Evolutionary conservation across 208 protist genomes (phyloP).

Genomic region (Leishmania turanica): DNA sequence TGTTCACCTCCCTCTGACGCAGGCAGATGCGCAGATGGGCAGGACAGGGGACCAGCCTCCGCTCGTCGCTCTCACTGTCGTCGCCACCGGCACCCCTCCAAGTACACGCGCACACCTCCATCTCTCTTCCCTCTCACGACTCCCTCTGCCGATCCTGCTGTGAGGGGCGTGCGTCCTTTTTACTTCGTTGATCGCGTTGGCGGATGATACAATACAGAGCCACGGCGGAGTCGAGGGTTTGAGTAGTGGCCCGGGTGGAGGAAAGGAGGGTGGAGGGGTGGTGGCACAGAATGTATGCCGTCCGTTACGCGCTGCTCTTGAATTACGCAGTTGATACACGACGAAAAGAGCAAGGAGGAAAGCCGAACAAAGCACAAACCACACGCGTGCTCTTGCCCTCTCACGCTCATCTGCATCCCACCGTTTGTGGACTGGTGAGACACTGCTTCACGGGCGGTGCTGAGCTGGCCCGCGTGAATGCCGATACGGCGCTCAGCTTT

Average conservation of each 20-base stretch:
- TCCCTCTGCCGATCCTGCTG: not conserved
- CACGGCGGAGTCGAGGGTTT: not conserved
- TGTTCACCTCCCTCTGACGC: constrained; percentile 10
- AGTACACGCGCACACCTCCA: not conserved
- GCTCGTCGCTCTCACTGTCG: not conserved
- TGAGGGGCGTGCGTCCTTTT: not conserved
- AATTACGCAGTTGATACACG: not conserved
- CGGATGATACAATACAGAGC: not conserved
- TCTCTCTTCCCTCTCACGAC: not conserved
- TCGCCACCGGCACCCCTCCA: not conserved
- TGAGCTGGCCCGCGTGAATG: not conserved
- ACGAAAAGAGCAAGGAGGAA: not conserved
- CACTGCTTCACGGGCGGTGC: not conserved
- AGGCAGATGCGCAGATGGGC: not conserved
- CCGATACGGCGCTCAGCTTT: not conserved
- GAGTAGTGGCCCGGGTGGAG: not conserved
- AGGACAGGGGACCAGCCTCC: not conserved
- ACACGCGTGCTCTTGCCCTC: not conserved
- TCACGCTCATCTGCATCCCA: not conserved
- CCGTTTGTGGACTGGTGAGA: not conserved
- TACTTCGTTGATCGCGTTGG: not conserved
- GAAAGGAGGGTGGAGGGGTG: not conserved
- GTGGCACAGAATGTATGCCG: not conserved
- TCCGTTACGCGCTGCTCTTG: not conserved
- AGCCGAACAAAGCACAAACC: not conserved